Percentiles rank a stretch among this genome's conserved stretches.
Conservation (phyloP, 768 basidiomycete species). For the Mycena epipterygia region DNA sequence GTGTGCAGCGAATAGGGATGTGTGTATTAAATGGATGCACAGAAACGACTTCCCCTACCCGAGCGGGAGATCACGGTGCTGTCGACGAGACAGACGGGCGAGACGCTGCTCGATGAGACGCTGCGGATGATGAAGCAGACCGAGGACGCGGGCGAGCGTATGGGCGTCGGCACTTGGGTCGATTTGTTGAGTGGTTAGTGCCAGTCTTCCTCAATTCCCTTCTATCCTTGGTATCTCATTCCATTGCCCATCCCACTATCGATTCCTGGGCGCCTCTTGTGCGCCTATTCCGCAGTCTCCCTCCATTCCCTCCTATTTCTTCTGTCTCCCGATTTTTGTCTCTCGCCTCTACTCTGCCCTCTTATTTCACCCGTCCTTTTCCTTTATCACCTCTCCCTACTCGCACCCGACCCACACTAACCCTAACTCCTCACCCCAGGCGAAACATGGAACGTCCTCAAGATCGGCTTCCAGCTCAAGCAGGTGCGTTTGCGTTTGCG, state of each 20-base stretch:
- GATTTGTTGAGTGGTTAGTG: constrained; percentile 92
- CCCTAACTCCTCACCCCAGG: constrained; percentile 64
- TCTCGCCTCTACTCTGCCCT: neutral
- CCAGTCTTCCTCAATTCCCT: no score
- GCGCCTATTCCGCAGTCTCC: no score
- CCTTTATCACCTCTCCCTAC: neutral
- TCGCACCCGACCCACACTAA: neutral
- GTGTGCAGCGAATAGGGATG: neutral
- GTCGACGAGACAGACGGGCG: constrained; percentile 33
- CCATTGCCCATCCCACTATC: no score
- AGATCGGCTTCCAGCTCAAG: constrained; percentile 94
- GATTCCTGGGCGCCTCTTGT: no score
- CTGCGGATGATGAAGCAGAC: constrained; percentile 91
- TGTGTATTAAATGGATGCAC: neutral
- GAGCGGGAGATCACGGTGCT: constrained; percentile 31
- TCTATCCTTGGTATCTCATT: neutral
- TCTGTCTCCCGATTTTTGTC: neutral
- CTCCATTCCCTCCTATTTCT: neutral
- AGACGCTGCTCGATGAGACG: constrained; percentile 37
- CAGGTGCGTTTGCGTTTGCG: no score
- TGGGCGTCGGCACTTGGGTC: constrained; percentile 93
- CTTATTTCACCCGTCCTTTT: neutral
- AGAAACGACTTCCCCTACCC: constrained; percentile 29
- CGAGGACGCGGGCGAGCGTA: constrained; percentile 70
- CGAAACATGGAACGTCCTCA: constrained; percentile 99